Evolutionary conservation across 2,329 filamentous ascomycete species (phyloP), one percentile per base, ranked within the genome.

Genomic region (Trichoderma polysporum): DNA sequence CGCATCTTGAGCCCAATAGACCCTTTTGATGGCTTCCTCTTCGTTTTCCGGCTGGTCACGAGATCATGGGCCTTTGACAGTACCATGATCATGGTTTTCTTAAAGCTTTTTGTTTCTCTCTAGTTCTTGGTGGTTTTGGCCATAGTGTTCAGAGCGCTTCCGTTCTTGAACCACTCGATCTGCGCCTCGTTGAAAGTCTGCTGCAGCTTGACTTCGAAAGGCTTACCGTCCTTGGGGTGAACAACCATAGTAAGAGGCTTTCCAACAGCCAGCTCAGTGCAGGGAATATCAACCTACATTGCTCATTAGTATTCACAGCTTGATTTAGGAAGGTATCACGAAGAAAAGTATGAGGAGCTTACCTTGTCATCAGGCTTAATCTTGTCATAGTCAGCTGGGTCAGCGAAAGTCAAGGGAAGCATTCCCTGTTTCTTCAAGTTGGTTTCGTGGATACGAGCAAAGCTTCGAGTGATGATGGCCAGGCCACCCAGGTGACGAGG

Each of bases 371-470:
- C 90, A 72, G 93, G 91, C 79, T 91, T 88, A 81, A 99, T 94
- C 88, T 92, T 97, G 81, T 99, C 95, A 82, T 99, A 99, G 82
- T 99, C 95, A 79, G 91, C 94, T 66, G 94, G 94, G 79, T 98
- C 90, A 67, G 88, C 83, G 84, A 99, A 99, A 75, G 94, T 98
- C 72, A 99, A 88, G 76, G 95, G 95, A 84, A 99, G 91, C 94
- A 99, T 97, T 83, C 95, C 95, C 89, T 99, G 95, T 91, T 99
- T 99, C 92, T 99, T 99, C 85, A 99, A 84, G 89, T 99, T 99
- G 86, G 95, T 99, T 88, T 99, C 95, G 88, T 99, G 95, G 78
- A 99, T 99, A 91, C 95, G 95, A 77, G 95, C 95, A 79, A 99
- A 99, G 71, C 88, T 92, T 78, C 93, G 91, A 78, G 91, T 94